A percentile compares a stretch with the other conserved stretches of the same genome.
phyloP scores from a whole-genome alignment of 352 stramenopile genomes.

The Pythium dissotocum region DNA sequence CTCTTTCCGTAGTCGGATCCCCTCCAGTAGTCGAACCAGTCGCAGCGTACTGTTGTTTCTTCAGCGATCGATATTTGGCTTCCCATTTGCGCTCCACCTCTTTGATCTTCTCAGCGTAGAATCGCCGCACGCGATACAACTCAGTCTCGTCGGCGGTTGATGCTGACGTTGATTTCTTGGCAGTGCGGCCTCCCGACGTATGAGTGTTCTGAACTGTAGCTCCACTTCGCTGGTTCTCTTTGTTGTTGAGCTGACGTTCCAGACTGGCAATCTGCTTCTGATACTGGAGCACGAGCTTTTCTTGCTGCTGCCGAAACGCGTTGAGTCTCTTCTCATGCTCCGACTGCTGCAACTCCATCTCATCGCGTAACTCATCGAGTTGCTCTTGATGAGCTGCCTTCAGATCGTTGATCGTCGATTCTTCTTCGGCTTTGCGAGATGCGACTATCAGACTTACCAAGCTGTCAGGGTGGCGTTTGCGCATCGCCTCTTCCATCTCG shows the following conservation, averaged over 20 bases:
- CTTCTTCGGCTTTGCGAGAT: conserved; percentile 64
- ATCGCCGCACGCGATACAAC: conserved; percentile 56
- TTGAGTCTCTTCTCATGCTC: conserved; percentile 57
- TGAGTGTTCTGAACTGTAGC: not conserved
- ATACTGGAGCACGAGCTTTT: conserved; percentile 73
- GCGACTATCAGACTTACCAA: conserved; percentile 78
- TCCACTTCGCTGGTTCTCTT: conserved; percentile 17
- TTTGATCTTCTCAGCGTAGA: conserved; percentile 78
- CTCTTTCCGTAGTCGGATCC: not conserved
- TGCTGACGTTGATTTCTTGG: conserved; percentile 6
- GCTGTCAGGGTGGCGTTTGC: conserved; percentile 72
- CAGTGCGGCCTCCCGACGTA: not conserved
- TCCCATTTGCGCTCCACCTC: conserved; percentile 78
- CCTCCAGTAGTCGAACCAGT: conserved; percentile 3
- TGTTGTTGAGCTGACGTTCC: conserved; percentile 38
- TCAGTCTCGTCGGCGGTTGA: conserved; percentile 33
- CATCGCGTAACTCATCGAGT: conserved; percentile 40
- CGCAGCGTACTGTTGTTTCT: conserved; percentile 39
- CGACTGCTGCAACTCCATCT: conserved; percentile 55
- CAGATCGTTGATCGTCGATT: conserved; percentile 47
- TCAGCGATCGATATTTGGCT: conserved; percentile 57
- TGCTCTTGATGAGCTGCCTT: conserved; percentile 39
- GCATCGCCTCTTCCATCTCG: conserved; percentile 81
- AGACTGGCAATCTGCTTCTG: conserved; percentile 59
- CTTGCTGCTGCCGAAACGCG: conserved; percentile 79